Base-by-base conservation (phyloP, 139 green algal species). In the Auxenochlorella protothecoides region DNA sequence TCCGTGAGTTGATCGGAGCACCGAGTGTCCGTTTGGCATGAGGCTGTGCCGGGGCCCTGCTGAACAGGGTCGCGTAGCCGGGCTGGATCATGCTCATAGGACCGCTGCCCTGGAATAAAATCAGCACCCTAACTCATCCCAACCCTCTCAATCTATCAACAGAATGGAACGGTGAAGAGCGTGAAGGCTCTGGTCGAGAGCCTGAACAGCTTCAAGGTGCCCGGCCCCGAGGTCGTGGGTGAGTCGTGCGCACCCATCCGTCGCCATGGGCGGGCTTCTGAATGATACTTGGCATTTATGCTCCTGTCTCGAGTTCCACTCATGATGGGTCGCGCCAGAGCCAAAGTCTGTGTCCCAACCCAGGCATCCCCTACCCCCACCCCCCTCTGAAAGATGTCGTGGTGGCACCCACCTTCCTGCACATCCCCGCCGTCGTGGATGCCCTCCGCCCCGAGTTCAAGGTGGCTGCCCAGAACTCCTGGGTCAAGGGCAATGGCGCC, bases 391-490 rank as follows among this genome's bases (percentile, higher is more conserved):
- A 53, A 44, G 95, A 99, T 55, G 85, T 98, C 13, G 85, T 98
- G 10, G 85, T 91, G 64, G 87, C 95, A 0, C 95, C 95, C 3
- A 86, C 92, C 3, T 94, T 90, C 68, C 80, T 98, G 5, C 93
- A 96, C 79, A 80, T 98, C 59, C 71, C 86, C 63, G 75, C 84
- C 51, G 91, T 93, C 2, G 74, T 79, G 65, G 59, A 79, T 56
- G 69, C 73, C 5, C 72, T 93, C 70, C 76, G 85, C 56, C 77
- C 81, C 6, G 66, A 74, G 12, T 92, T 88, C 60, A 44, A 88
- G 27, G 83, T 98, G 44, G 73, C 90, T 0, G 92, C 93, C 67
- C 65, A 92, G 69, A 97, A 99, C 80, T 94, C 90, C 80, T 98
- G 90, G 90, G 75, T 87, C 15, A 82, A 86, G 55, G 81, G 72